Evolutionary conservation across 2,329 filamentous ascomycete species (phyloP), one percentile per base, ranked within the genome.

Genomic region (Hypoxylon sp.): DNA sequence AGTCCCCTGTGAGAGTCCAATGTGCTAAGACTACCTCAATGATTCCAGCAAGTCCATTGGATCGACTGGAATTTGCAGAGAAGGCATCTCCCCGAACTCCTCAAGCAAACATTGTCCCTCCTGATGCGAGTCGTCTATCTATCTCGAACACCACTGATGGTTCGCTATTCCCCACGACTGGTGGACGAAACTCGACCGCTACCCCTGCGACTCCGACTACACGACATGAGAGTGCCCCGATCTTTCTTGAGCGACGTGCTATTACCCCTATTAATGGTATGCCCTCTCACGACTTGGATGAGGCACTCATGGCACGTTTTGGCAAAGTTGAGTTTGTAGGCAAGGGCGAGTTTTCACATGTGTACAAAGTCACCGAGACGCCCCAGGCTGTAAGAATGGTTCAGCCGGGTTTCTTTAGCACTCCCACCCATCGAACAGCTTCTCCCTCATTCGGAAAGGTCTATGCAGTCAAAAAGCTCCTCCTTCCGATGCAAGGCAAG

Each of bases 381-480:
- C 69, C 72, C 7, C 75, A 77, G n/a, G 66, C 76, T 74, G 80
- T 64, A 75, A 80, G 72, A 73, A 84, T 74, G 79, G 83, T 78
- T 74, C 83, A 73, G 60, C 82, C 65, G 58, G 73, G 74, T 53
- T 79, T 84, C 60, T 82, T 82, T 49, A 79, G 80, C 65, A 86
- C 85, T 1, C 82, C 86, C 1, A 82, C 80, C 1, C 80, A 79
- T 59, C 79, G 83, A 10, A 82, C 85, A n/a, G 84, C 88, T 7
- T 85, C 84, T 10, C 85, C 83, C 43, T 82, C 86, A 6, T 75
- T 85, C 21, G 84, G 86, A 34, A 84, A 86, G 59, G 89, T 97
- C 0, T 98, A 91, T 83, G 95, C 95, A 2, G 94, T 99, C 60
- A 99, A 99, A 84, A 98, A 97, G 82, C 90, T 93, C 66, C 92